A percentile compares a stretch with the other conserved stretches of the same genome.
Conservation (phyloP, 805 yeast species). For the Saccharomycopsis babjevae region DNA sequence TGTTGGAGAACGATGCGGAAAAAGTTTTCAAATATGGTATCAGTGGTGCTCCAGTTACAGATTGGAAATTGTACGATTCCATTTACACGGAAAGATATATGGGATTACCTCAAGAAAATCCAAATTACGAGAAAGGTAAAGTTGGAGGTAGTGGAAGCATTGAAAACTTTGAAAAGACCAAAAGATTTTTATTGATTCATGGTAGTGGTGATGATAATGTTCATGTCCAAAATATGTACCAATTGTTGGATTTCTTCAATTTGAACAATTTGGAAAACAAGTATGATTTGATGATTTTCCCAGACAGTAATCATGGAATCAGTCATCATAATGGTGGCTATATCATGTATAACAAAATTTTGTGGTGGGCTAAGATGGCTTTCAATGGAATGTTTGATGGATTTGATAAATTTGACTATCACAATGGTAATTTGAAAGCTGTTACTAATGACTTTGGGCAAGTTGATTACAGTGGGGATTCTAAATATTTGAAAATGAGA, state of each 20-base stretch:
- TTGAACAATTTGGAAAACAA: slow-evolving; percentile 57
- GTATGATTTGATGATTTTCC: slow-evolving; percentile 60
- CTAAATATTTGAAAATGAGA: slow-evolving; percentile 1
- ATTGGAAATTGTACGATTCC: slow-evolving; percentile 68
- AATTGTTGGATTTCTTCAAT: slow-evolving; percentile 52
- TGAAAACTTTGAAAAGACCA: slow-evolving; percentile 34
- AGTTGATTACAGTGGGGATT: neutral
- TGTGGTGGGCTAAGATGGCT: slow-evolving; percentile 56
- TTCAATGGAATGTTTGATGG: slow-evolving; percentile 38
- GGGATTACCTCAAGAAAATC: slow-evolving; percentile 43
- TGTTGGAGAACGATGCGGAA: slow-evolving; percentile 57
- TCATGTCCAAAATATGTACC: slow-evolving; percentile 60
- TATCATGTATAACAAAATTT: slow-evolving; percentile 59
- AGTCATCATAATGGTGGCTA: slow-evolving; percentile 60
- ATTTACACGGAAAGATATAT: slow-evolving; percentile 73
- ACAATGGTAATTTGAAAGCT: slow-evolving; percentile 10
- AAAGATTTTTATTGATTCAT: slow-evolving; percentile 59
- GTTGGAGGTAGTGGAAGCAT: slow-evolving; percentile 30
- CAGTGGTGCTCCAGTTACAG: slow-evolving; percentile 80
- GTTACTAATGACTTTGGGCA: neutral
- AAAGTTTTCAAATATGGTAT: slow-evolving; percentile 61
- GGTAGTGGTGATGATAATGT: slow-evolving; percentile 84
- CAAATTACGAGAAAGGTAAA: slow-evolving; percentile 39
- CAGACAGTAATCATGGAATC: slow-evolving; percentile 72
- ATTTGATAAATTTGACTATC: slow-evolving; percentile 16